phyloP scores from a whole-genome alignment of 78 protist species.

The Cavenderia fasciculata region DNA sequence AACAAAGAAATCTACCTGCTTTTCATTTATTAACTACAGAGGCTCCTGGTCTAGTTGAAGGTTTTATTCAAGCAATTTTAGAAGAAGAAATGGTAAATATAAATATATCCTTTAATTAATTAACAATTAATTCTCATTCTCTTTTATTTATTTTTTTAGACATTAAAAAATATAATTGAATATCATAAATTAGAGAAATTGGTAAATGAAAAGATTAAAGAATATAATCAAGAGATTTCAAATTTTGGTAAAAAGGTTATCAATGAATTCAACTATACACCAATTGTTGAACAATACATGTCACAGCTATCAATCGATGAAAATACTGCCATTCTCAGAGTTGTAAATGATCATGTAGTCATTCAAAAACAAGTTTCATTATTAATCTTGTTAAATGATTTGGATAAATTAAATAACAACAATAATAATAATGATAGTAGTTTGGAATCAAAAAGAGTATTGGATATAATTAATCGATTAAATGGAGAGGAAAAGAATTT shows the following conservation, averaged over 20 bases:
- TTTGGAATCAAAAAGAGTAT: neutral
- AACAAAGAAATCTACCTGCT: slow-evolving; percentile 47
- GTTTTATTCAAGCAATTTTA: slow-evolving; percentile 73
- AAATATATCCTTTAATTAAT: neutral
- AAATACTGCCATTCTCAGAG: neutral
- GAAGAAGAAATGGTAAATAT: slow-evolving; percentile 74
- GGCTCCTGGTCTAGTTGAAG: slow-evolving; percentile 80
- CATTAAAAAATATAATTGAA: slow-evolving; percentile 27
- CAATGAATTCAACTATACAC: slow-evolving; percentile 56
- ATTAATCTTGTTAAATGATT: neutral
- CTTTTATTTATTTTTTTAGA: neutral
- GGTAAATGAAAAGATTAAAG: neutral
- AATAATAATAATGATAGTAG: neutral
- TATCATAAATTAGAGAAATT: neutral
- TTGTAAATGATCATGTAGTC: slow-evolving; percentile 19
- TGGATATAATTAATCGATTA: neutral
- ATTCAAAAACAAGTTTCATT: slow-evolving; percentile 58
- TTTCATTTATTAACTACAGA: slow-evolving; percentile 76
- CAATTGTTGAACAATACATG: slow-evolving; percentile 46
- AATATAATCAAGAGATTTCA: neutral
- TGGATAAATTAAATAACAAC: neutral
- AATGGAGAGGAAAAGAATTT: neutral
- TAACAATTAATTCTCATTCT: neutral
- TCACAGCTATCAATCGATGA: neutral
- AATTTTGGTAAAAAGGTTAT: slow-evolving; percentile 43